Conservation (phyloP, 441 rosid species). For the Capsella rubella region DNA sequence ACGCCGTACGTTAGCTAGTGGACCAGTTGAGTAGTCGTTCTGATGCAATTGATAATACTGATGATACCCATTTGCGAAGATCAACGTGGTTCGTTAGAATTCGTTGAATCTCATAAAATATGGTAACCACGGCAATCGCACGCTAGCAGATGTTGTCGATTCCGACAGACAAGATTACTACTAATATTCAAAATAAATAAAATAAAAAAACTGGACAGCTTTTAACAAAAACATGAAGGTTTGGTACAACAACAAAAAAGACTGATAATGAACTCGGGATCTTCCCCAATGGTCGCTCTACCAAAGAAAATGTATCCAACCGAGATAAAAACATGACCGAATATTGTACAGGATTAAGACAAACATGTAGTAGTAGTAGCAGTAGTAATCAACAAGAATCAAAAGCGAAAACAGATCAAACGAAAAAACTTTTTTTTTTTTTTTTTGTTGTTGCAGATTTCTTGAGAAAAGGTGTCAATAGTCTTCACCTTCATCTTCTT, state of each 20-base stretch:
- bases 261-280: constrained; percentile 34
- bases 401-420: constrained; percentile 4
- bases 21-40: constrained; percentile 28
- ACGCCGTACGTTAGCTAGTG: constrained; percentile 23
- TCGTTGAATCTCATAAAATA: not conserved
- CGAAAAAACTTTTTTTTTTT: not conserved
- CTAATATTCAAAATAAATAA: constrained; percentile 11
- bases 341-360: constrained; percentile 42
- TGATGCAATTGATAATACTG: constrained; percentile 19
- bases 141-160: constrained; percentile 8
- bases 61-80: not conserved
- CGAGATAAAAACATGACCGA: not conserved
- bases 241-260: constrained; percentile 29
- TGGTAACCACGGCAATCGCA: constrained; percentile 1
- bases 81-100: not conserved
- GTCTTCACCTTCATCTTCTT: constrained; percentile 85
- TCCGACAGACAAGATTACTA: constrained; percentile 29
- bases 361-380: constrained; percentile 17
- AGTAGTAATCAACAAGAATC: constrained; percentile 34
- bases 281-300: constrained; percentile 27
- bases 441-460: not conserved
- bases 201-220: constrained; percentile 1
- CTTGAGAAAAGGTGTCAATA: constrained; percentile 48
- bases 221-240: constrained; percentile 28
- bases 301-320: constrained; percentile 27